phyloP scores from a whole-genome alignment of 208 protist genomes.

The Leishmania guyanensis region DNA sequence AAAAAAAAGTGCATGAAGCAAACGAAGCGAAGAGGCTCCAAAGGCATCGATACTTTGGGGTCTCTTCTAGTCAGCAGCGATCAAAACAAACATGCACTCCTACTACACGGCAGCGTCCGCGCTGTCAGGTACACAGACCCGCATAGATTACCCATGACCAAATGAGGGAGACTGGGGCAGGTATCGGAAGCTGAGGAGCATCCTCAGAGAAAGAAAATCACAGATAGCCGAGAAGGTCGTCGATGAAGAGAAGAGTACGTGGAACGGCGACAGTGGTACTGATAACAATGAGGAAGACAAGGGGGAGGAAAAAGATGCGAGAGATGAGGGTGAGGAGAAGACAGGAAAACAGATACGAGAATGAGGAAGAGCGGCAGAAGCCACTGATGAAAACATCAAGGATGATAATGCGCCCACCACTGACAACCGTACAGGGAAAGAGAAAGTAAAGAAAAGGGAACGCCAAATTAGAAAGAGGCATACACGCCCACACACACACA shows the following conservation, averaged over 20 bases:
- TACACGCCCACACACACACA: not conserved
- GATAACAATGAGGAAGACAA: not conserved
- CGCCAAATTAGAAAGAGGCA: not conserved
- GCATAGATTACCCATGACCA: not conserved
- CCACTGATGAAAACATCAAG: not conserved
- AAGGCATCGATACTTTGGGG: not conserved
- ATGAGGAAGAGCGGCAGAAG: not conserved
- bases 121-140: not conserved
- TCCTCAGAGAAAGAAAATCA: not conserved
- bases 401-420: not conserved
- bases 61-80: not conserved
- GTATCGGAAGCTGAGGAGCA: not conserved
- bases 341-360: not conserved
- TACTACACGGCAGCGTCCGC: not conserved
- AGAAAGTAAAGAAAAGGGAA: conserved; percentile 16
- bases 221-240: not conserved
- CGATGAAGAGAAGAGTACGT: not conserved
- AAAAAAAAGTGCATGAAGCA: not conserved
- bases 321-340: not conserved
- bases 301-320: not conserved
- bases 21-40: not conserved
- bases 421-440: not conserved
- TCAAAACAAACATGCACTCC: not conserved
- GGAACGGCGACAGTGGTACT: not conserved
- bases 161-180: not conserved